These are phyloP conservation scores for Trichocladium antarcticum DNA, from an alignment of 495 filamentous ascomycete genomes.

Conservation along the genomic window DNA sequence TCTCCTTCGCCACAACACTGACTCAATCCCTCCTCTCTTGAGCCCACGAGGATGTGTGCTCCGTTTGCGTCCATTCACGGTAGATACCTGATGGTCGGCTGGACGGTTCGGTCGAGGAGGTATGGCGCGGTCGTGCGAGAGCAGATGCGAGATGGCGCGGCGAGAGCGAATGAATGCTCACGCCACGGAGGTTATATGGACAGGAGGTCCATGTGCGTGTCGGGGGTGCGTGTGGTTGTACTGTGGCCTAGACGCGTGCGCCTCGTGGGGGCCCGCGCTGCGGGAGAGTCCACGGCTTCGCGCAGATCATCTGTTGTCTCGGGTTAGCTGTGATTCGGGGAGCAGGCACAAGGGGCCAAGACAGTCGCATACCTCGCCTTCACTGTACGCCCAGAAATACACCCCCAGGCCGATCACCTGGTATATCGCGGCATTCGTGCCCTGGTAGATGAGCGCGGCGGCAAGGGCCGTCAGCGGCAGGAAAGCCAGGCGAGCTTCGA, in stretches of 20 bases:
- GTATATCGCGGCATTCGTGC: constrained; percentile 83
- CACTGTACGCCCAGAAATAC: constrained; percentile 95
- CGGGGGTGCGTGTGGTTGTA: neutral
- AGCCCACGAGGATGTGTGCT: neutral
- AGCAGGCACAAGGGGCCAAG: neutral
- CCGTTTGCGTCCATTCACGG: no score
- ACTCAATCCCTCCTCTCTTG: neutral
- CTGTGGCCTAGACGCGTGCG: constrained; percentile 24
- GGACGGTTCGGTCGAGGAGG: neutral
- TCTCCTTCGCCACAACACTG: neutral
- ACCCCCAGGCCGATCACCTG: constrained; percentile 77
- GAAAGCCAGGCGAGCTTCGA: constrained; percentile 72
- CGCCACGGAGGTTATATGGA: neutral
- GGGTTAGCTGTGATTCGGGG: neutral
- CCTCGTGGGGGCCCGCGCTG: constrained; percentile 29
- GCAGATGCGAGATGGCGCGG: neutral
- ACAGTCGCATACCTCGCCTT: constrained; percentile 71
- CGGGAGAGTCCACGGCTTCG: constrained; percentile 43
- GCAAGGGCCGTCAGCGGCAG: constrained; percentile 71
- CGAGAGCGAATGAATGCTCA: neutral
- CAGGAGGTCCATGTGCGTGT: neutral
- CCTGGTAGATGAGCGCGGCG: constrained; percentile 77
- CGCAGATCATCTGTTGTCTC: constrained; percentile 37
- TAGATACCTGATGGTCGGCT: no score
- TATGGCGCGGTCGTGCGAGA: constrained; percentile 3